Evolutionary conservation across 2,329 filamentous ascomycete species (phyloP), one percentile per base, ranked within the genome.

Genomic region (Aspergillus felis): DNA sequence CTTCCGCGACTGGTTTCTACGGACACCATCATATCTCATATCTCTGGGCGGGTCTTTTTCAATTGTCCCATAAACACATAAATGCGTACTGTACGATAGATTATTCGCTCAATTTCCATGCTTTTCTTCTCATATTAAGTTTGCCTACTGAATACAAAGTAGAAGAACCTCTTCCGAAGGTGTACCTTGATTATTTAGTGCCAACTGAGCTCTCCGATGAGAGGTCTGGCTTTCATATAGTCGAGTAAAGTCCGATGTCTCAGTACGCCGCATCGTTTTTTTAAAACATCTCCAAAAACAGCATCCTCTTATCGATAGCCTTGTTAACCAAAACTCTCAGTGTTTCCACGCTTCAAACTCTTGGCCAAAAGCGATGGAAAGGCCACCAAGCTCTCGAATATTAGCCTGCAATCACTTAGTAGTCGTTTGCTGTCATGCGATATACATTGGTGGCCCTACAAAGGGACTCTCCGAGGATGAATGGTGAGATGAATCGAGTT

Each of bases 391-490:
- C 24, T 29, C 12, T 17, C 4, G 38, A 5, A 24, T 20, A 17
- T n/a, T 10, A 20, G 48, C 38, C 4, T 65, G 54, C 38, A 74
- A 73, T 4, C 82, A 90, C 62, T 81, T 95, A 10, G 84, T 95
- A 53, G 77, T 95, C 50, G 88, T 95, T 52, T 94, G 91, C 78
- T 92, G 91, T 71, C 91, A 96, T 75, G 89, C 86, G 28, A 90
- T 93, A 57, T 95, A 89, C 81, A 74, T 80, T 14, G 86, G 86
- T 27, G 85, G 86, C 0, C 77, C 80, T 2, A 73, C 75, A 1
- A 72, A 74, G 1, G 86, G 86, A 35, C 61, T 69, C 22, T 75
- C 82, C 58, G 85, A 88, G 68, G 61, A 75, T 5, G 85, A 89
- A 69, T 90, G 87, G 87, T 77, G 57, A 56, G 64, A 57, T 3